These are phyloP conservation scores for Tripterygium wilfordii DNA, from an alignment of 177 flowering plant genomes.

Conservation along the genomic window DNA sequence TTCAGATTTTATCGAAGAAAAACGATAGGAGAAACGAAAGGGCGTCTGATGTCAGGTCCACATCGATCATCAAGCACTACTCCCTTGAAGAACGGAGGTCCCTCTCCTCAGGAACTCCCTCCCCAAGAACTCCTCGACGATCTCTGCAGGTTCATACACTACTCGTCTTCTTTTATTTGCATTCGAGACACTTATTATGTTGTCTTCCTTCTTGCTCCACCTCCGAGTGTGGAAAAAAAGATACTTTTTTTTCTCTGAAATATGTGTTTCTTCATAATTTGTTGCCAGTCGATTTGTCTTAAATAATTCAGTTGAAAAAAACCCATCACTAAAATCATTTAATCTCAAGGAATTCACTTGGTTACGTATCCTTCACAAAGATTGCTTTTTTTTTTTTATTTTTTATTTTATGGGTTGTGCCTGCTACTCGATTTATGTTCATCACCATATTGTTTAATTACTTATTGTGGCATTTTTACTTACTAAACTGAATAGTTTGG, in stretches of 20 bases:
- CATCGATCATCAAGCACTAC: constrained; percentile 67
- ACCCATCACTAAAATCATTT: constrained; percentile 84
- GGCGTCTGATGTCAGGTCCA: constrained; percentile 40
- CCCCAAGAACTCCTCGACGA: constrained; percentile 96
- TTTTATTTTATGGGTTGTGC: not conserved
- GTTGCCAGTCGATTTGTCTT: constrained; percentile 93
- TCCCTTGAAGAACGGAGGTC: constrained; percentile 50
- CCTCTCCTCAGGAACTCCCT: constrained; percentile 89
- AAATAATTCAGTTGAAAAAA: constrained; percentile 59
- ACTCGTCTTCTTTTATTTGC: not conserved
- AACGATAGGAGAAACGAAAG: too few species aligned
- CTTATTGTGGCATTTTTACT: too few species aligned
- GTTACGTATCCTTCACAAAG: constrained; percentile 63
- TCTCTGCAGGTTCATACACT: constrained; percentile 71
- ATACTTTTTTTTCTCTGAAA: not conserved
- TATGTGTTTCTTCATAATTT: not conserved
- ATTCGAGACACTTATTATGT: too few species aligned
- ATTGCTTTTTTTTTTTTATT: too few species aligned
- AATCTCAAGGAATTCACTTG: constrained; percentile 88
- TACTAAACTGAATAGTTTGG: too few species aligned
- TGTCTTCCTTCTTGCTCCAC: too few species aligned
- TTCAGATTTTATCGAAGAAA: too few species aligned
- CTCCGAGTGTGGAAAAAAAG: too few species aligned
- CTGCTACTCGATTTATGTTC: not conserved
- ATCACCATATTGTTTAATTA: too few species aligned